phyloP scores from a whole-genome alignment of 768 basidiomycete species.

The Termitomyces sp. region DNA sequence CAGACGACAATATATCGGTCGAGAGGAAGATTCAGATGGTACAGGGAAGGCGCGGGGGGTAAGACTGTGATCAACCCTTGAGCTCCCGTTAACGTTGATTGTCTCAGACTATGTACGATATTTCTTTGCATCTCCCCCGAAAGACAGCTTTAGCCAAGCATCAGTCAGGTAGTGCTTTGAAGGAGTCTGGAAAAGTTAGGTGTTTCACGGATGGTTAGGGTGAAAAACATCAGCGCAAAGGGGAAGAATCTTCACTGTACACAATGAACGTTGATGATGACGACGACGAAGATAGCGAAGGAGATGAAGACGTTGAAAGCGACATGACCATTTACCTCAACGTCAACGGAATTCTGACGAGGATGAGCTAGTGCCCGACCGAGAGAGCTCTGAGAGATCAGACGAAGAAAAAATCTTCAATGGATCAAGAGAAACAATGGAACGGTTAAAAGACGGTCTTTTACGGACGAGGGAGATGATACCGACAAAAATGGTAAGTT shows the following conservation, averaged over 20 bases:
- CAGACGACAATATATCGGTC: constrained; percentile 43
- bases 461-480: constrained; percentile 66
- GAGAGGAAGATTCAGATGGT: constrained; percentile 43
- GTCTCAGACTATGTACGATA: constrained; percentile 63
- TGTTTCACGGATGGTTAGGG: constrained; percentile 76
- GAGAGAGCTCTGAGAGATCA: constrained; percentile 15
- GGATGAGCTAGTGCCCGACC: constrained; percentile 19
- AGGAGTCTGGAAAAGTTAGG: constrained; percentile 47
- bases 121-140: constrained; percentile 71
- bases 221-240: constrained; percentile 73
- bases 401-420: constrained; percentile 26
- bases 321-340: not conserved
- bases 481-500: constrained; percentile 20
- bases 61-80: constrained; percentile 15
- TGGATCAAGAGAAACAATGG: constrained; percentile 43
- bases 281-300: constrained; percentile 20
- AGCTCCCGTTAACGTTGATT: not conserved
- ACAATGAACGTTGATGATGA: constrained; percentile 36
- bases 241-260: constrained; percentile 56
- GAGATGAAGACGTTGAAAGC: constrained; percentile 20
- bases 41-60: constrained; percentile 37
- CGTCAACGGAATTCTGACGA: constrained; percentile 5
- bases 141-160: constrained; percentile 8
- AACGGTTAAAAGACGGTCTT: constrained; percentile 69
- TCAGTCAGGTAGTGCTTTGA: constrained; percentile 14